Conservation (phyloP, 768 basidiomycete species). For the Agrocybe chaxingu region DNA sequence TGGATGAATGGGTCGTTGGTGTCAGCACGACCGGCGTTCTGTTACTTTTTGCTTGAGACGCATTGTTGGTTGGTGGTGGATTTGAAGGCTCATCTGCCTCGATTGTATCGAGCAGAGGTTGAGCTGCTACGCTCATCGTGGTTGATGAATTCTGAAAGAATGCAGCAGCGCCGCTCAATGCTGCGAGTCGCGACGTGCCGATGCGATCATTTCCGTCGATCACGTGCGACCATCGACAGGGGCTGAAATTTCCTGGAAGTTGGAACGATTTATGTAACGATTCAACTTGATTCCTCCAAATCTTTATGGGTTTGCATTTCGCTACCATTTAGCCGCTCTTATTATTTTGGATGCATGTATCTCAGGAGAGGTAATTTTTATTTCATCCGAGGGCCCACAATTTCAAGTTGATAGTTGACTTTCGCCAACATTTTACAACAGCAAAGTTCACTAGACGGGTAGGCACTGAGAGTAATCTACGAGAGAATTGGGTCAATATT, state of each 20-base stretch:
- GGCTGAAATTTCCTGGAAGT: too few species aligned
- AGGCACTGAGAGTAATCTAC: slow-evolving; percentile 46
- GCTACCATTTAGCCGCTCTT: background rate
- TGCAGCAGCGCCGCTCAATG: background rate
- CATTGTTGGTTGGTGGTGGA: slow-evolving; percentile 25
- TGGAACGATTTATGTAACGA: too few species aligned
- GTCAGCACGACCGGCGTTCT: slow-evolving; percentile 53
- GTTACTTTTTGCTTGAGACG: slow-evolving; percentile 23
- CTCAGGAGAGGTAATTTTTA: too few species aligned
- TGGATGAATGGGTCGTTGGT: slow-evolving; percentile 41
- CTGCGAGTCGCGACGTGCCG: background rate
- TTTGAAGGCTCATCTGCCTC: slow-evolving; percentile 74
- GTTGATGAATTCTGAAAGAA: slow-evolving; percentile 7
- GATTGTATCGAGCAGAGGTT: slow-evolving; percentile 76
- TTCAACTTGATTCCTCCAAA: too few species aligned
- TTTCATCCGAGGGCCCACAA: too few species aligned
- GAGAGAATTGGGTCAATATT: background rate
- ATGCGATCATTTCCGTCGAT: background rate
- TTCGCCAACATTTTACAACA: too few species aligned
- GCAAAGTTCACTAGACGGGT: slow-evolving; percentile 18
- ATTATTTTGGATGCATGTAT: background rate
- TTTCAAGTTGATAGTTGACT: too few species aligned
- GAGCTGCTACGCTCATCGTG: slow-evolving; percentile 50
- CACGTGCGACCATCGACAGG: slow-evolving; percentile 1
- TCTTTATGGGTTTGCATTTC: too few species aligned